Evolutionary conservation across 2,329 filamentous ascomycete genomes (phyloP), one percentile per base, ranked within the genome.

Genomic region (Paecilomyces dactylethromorphus): DNA sequence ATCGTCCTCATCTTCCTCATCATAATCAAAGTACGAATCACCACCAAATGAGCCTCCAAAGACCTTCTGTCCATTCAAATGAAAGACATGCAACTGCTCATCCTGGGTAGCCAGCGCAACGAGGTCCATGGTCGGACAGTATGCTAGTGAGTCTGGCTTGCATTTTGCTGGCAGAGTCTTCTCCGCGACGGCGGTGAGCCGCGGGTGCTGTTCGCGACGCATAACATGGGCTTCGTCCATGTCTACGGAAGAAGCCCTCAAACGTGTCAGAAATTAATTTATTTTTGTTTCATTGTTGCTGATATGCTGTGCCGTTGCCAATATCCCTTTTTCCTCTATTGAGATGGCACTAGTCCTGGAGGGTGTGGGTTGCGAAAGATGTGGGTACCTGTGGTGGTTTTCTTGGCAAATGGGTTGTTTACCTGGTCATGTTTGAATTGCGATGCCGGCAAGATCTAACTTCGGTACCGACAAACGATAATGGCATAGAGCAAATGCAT

Each of bases 101-200:
- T 86, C 84, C 15, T 82, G 80, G n/a, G 82, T 84, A 13, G 88
- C 87, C 12, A 91, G 79, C 12, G 89, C 89, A 12, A 92, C 81
- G 53, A 97, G 81, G 74, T 97, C 91, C 78, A 96, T 90, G 8
- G 87, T 88, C 15, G 92, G 91, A 73, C 91, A 96, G 74, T 89
- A 91, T 26, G 87, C 82, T 33, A 93, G 80, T 55, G 88, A 67
- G 59, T 66, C 68, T 55, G 71, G 61, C 64, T 78, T 78, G 65
- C 74, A 76, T 73, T 74, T 76, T 66, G 71, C 67, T 32, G 72
- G 66, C 45, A 78, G 66, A 55, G 68, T 70, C 64, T 78, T 76
- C 62, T 76, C 75, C 50, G 70, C 72, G 53, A 77, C 71, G 15
- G 71, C 65, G 6, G 70, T 70, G 59, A 78, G 72, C 59, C 74